These are phyloP conservation scores for Penicillium arizonense DNA, from an alignment of 495 filamentous ascomycete species.

Conservation along the genomic window DNA sequence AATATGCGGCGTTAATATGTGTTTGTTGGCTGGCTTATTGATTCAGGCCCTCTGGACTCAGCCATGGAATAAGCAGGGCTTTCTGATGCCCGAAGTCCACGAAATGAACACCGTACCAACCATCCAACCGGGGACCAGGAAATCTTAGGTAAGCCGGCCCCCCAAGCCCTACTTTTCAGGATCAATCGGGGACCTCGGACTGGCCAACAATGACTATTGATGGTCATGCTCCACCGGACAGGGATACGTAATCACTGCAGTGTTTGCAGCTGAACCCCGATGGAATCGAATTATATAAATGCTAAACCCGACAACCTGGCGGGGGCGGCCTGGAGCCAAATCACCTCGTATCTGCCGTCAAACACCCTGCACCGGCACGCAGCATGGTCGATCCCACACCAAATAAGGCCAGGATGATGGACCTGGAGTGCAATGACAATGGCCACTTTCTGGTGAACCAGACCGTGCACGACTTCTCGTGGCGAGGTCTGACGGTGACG, in stretches of 20 bases:
- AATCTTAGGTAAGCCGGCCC: constrained; percentile 1
- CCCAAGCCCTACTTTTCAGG: neutral
- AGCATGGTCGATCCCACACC: constrained; percentile 8
- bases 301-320: neutral
- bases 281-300: constrained; percentile 8
- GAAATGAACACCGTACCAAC: neutral
- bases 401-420: constrained; percentile 6
- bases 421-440: constrained; percentile 28
- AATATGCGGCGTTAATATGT: too few species aligned
- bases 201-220: neutral
- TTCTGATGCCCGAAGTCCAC: neutral
- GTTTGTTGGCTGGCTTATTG: too few species aligned
- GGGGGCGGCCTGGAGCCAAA: neutral
- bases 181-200: constrained; percentile 8
- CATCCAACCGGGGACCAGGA: neutral
- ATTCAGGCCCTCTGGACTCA: neutral
- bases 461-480: constrained; percentile 52
- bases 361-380: neutral
- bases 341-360: neutral
- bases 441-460: constrained; percentile 37
- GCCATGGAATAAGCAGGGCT: neutral
- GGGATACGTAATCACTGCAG: neutral
- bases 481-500: constrained; percentile 60
- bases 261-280: neutral
- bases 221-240: neutral